phyloP scores from a whole-genome alignment of 2,329 filamentous ascomycete species.

The Ophiocordyceps australis region DNA sequence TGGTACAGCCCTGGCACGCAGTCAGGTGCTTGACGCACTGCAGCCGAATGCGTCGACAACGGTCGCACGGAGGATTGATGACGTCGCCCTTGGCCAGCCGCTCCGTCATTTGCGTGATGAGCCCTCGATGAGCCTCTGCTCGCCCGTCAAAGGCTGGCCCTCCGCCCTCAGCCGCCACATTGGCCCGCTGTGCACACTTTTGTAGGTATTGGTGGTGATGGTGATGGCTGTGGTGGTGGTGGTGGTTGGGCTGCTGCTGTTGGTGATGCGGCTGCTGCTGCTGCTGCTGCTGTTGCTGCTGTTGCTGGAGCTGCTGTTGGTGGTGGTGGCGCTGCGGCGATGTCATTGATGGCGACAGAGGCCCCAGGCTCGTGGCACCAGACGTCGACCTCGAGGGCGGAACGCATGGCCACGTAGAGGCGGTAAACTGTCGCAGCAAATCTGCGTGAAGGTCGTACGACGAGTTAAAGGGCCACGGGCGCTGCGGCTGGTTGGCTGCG shows the following conservation, averaged over 20 bases:
- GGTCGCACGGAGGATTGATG: slow-evolving; percentile 69
- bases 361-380: slow-evolving; percentile 7
- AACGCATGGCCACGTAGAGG: slow-evolving; percentile 6
- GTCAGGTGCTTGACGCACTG: slow-evolving; percentile 75
- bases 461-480: slow-evolving; percentile 9
- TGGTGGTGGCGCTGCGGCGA: no score
- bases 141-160: slow-evolving; percentile 8
- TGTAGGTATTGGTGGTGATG: no score
- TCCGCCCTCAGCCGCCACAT: slow-evolving; percentile 9
- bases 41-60: slow-evolving; percentile 63
- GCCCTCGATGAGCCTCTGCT: slow-evolving; percentile 18
- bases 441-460: slow-evolving; percentile 33
- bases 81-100: slow-evolving; percentile 53
- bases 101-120: slow-evolving; percentile 63
- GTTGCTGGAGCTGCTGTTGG: no score
- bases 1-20: slow-evolving; percentile 73
- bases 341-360: slow-evolving; percentile 9
- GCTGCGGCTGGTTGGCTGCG: slow-evolving; percentile 11
- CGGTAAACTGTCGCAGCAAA: slow-evolving; percentile 33
- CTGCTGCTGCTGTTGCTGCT: no score
- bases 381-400: slow-evolving; percentile 11
- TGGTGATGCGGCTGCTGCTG: slow-evolving; percentile 5
- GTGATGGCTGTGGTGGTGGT: no score
- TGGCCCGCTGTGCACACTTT: no score
- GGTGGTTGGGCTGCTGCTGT: no score